These are phyloP conservation scores for Tulasnella sp. DNA, from an alignment of 768 basidiomycete species.

Conservation along the genomic window DNA sequence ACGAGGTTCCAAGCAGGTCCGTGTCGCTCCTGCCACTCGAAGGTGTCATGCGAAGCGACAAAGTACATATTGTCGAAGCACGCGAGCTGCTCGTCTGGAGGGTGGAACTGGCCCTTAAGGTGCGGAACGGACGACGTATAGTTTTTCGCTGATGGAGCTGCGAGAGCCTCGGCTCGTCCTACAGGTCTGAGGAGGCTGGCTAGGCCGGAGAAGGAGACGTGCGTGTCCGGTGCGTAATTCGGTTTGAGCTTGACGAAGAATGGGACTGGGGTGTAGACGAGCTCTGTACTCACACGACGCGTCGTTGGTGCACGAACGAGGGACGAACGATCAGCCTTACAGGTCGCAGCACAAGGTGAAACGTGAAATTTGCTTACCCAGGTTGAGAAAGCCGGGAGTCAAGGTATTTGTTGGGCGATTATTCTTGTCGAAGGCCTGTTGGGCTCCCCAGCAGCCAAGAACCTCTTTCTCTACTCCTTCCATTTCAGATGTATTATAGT, in stretches of 20 bases:
- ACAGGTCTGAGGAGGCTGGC: slow-evolving; percentile 31
- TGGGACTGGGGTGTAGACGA: slow-evolving; percentile 2
- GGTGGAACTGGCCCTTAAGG: slow-evolving; percentile 9
- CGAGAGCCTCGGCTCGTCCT: slow-evolving; percentile 27
- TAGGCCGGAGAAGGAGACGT: slow-evolving; percentile 33
- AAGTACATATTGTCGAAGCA: slow-evolving; percentile 34
- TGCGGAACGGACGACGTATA: background rate
- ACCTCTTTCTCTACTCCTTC: background rate
- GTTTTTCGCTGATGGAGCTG: background rate
- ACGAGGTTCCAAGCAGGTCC: slow-evolving; percentile 33
- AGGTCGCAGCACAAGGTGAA: background rate
- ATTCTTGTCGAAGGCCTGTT: background rate
- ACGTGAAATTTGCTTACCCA: background rate
- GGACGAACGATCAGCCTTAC: background rate
- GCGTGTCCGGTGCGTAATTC: slow-evolving; percentile 16
- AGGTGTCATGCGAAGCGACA: background rate
- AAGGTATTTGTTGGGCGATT: background rate
- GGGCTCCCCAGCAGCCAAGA: background rate
- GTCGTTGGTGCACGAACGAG: background rate
- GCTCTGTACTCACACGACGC: background rate
- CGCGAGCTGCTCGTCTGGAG: slow-evolving; percentile 33
- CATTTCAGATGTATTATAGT: background rate
- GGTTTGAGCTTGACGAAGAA: background rate
- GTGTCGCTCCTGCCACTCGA: slow-evolving; percentile 34
- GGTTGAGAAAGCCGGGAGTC: background rate